Conservation (phyloP, 176 grass and related monocot species). For the Juncus inflexus region DNA sequence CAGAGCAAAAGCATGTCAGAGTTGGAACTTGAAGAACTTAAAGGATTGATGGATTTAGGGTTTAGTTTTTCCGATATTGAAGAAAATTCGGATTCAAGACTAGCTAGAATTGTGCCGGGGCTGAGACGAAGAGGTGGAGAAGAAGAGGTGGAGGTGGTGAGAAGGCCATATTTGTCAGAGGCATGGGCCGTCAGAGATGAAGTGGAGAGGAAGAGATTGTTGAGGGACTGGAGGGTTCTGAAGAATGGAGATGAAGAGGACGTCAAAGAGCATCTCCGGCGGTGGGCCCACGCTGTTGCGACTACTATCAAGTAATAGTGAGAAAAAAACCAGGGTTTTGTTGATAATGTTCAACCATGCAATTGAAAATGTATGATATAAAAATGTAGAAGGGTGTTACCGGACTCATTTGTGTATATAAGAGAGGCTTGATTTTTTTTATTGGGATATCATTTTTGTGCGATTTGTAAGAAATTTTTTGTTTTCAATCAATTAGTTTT, state of each 20-base stretch:
- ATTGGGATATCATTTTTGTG: no score
- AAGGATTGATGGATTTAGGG: slow-evolving; percentile 69
- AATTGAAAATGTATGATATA: no score
- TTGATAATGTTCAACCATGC: no score
- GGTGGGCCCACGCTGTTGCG: slow-evolving; percentile 89
- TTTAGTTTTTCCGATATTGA: slow-evolving; percentile 76
- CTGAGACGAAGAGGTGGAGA: slow-evolving; percentile 25
- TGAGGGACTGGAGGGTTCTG: slow-evolving; percentile 54
- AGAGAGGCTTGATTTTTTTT: no score
- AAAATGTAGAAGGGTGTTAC: no score
- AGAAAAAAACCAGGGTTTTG: not conserved
- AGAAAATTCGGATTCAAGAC: slow-evolving; percentile 40
- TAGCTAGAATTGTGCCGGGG: slow-evolving; percentile 72
- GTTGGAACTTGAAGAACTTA: slow-evolving; percentile 83
- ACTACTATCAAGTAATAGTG: slow-evolving; percentile 55
- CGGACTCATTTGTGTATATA: no score
- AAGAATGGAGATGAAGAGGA: slow-evolving; percentile 29
- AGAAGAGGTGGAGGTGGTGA: slow-evolving; percentile 17
- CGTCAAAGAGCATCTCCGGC: slow-evolving; percentile 66
- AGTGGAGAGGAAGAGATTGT: slow-evolving; percentile 36
- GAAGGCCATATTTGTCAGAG: slow-evolving; percentile 82
- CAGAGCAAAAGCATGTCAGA: slow-evolving; percentile 71
- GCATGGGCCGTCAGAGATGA: slow-evolving; percentile 53
- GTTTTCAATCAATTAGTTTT: no score
- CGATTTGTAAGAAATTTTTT: no score